Conservation (phyloP, 2,329 filamentous ascomycete genomes). For the Colletotrichum lentis region DNA sequence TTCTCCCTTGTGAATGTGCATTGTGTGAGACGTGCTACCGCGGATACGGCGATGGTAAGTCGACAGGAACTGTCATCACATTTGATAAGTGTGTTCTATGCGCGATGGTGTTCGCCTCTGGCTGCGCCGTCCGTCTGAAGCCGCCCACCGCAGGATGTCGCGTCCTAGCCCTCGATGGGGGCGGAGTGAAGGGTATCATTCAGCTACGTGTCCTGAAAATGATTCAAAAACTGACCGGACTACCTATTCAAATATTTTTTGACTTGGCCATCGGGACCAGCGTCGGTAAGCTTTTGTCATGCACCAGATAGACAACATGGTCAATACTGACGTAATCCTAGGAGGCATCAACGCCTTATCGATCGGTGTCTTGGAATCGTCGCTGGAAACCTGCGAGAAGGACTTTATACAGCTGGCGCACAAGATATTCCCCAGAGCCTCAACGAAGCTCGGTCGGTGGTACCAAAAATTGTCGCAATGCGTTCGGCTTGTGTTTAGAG, state of each 20-base stretch:
- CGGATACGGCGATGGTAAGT: not conserved
- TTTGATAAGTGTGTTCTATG: conserved; percentile 2
- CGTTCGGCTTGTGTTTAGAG: conserved; percentile 1
- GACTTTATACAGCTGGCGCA: not conserved
- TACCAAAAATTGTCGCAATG: not conserved
- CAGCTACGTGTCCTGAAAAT: conserved; percentile 43
- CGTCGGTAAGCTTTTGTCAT: not conserved
- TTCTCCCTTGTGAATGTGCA: conserved; percentile 12
- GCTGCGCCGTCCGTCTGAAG: conserved; percentile 7
- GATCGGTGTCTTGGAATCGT: not conserved
- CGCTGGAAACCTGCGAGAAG: conserved; percentile 5
- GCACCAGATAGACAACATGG: not conserved
- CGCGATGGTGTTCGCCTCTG: not conserved
- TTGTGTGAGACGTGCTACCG: conserved; percentile 8
- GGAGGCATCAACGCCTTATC: conserved; percentile 12
- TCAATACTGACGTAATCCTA: not conserved
- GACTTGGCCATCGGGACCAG: conserved; percentile 10
- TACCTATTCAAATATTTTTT: conserved; percentile 12
- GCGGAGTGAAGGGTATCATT: conserved; percentile 46
- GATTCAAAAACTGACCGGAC: conserved; percentile 41
- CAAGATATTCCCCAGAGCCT: conserved; percentile 8
- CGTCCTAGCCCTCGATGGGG: conserved; percentile 39
- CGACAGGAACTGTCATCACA: not conserved
- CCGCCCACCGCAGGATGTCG: conserved; percentile 14
- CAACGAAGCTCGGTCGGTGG: not conserved